Evolutionary conservation across 2,329 filamentous ascomycete species (phyloP).

Genomic region (Ceratocystis diversiconidia): DNA sequence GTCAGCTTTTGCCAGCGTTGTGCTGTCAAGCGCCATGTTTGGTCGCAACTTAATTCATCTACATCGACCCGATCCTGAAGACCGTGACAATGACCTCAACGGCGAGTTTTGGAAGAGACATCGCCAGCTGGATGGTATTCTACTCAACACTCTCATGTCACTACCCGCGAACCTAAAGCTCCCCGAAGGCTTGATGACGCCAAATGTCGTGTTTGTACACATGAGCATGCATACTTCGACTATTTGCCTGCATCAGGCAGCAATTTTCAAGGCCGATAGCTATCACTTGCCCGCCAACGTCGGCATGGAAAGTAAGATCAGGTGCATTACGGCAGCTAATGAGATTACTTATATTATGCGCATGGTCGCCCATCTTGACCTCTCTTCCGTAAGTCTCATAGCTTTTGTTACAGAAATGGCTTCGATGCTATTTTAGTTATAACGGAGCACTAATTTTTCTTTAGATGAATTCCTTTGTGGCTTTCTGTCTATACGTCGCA

Average conservation of each 20-base stretch:
- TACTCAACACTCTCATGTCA: constrained; percentile 73
- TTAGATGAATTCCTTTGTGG: constrained; percentile 89
- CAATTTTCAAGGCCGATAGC: constrained; percentile 93
- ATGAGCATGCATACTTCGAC: constrained; percentile 96
- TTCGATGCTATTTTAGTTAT: background rate
- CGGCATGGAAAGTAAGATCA: constrained; percentile 76
- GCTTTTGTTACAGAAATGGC: no score
- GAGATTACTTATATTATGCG: constrained; percentile 93
- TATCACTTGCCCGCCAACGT: constrained; percentile 64
- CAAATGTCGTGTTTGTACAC: constrained; percentile 85
- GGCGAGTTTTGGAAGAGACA: constrained; percentile 95
- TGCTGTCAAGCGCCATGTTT: constrained; percentile 77
- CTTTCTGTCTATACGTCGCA: constrained; percentile 91
- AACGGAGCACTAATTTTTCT: constrained; percentile 19
- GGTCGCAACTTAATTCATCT: constrained; percentile 84
- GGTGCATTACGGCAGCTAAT: constrained; percentile 84
- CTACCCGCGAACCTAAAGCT: constrained; percentile 71
- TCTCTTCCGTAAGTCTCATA: constrained; percentile 51
- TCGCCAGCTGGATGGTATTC: constrained; percentile 72
- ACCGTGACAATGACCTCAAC: constrained; percentile 75
- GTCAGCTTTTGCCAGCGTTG: constrained; percentile 64
- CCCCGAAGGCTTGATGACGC: constrained; percentile 57
- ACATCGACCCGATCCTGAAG: constrained; percentile 69
- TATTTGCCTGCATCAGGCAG: constrained; percentile 95
- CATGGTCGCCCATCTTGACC: constrained; percentile 80